Evolutionary conservation across 495 filamentous ascomycete genomes (phyloP), one percentile per base, ranked within the genome.

Genomic region (Xylaria flabelliformis): DNA sequence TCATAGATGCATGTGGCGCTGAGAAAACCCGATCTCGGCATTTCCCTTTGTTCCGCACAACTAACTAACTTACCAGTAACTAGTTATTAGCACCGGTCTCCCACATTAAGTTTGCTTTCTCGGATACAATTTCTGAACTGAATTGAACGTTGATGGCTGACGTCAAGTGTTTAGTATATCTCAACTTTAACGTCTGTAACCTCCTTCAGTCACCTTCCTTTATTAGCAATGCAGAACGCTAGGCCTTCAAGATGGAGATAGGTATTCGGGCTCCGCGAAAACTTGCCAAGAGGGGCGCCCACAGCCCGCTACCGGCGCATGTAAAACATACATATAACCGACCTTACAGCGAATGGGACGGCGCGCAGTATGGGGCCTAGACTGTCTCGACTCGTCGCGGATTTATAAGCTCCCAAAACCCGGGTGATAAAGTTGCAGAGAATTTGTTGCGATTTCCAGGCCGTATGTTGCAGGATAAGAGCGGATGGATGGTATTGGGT

Each of bases 361-460:
- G 32, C 32, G 17, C n/a, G 9, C 17, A 19, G 17, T 39, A 21
- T 26, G 8, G 32, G 36, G 36, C 8, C 36, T 7, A 7, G 36
- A 39, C 36, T 39, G 34, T n/a, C 34, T 36, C 56, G 17, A 59
- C 56, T 59, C 32, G 7, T 10, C 0, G 10, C 13, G 64, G 50
- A 67, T 67, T 67, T 67, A 67, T 67, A 67, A 67, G 65, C 65
- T 29, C 13, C 2, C 34, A 24, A 55, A 29, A 1, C 34, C 36
- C 65, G 50, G 42, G 39, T 36, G 9, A 29, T 36, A 50, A 56
- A 55, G 50, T 12, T 55, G 65, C 65, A 56, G 48, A 34, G 1
- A 10, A 34, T 9, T 29, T 56, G 65, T 56, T 67, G 48, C 50
- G 17, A 67, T 67, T 4, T n/a, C 32, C 29, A 48, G 64, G 2